Base-by-base conservation (phyloP, 2,329 filamentous ascomycete species). In the Calonectria pseudoturangicola region DNA sequence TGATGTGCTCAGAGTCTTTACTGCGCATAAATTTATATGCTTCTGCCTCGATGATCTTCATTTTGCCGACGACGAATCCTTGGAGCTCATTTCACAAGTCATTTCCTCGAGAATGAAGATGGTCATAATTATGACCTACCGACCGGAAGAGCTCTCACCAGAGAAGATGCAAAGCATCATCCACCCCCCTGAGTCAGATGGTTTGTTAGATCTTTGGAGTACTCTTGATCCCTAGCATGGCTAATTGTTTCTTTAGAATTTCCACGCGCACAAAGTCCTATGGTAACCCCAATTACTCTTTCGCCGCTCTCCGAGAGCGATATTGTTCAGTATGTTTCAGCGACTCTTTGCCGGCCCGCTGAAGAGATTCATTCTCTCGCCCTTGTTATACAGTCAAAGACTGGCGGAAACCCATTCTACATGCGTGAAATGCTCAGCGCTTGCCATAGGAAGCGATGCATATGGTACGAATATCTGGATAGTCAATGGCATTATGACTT, bases 31-130 rank as follows among this genome's bases (percentile, higher is more conserved):
- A 79, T 92, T 98, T 79, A 95, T 98, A 67, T 97, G 95, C 80
- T 92, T 98, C 77, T 95, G 93, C 78, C 85, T 98, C 33, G 96
- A 98, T 80, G 96, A 98, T 83, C 86, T 98, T 39, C 95, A 98
- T 79, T 97, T 95, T 82, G 95, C 95, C 8, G 96, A 98, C 81
- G 91, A 93, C 30, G 96, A 98, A 82, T 97, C 94, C 16, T 85
- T 97, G 60, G 95, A 98, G 71, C 87, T 98, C 66, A 93, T 98
- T 47, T 90, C 93, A 18, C 93, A 95, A 79, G 95, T 98, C 66
- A 91, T 98, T 68, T 88, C 89, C 64, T 92, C 93, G 1, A 93
- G 93, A 75, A 91, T 98, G 73, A 95, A 94, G 25, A 93, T 98
- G 85, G 92, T 96, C 25, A 88, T 98, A 36, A 92, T 98, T 66